Conservation (phyloP, 1,139 yeast species). For the Debaryomycetaceae sp. region DNA sequence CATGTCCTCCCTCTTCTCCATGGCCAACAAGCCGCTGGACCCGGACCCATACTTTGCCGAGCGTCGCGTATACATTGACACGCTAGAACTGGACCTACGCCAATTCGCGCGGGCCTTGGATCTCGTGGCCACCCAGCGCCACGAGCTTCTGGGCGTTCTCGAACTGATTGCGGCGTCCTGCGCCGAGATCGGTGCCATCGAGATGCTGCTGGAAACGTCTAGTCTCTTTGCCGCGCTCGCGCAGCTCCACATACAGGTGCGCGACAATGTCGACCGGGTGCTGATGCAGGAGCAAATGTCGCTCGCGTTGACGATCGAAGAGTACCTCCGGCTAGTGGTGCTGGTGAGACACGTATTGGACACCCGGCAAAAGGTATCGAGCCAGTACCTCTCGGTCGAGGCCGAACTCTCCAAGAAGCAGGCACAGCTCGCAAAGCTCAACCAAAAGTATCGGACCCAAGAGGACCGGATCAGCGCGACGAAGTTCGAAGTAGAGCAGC, state of each 20-base stretch:
- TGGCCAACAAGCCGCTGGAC: slow-evolving; percentile 55
- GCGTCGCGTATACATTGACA: slow-evolving; percentile 59
- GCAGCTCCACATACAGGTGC: slow-evolving; percentile 58
- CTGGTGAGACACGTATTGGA: slow-evolving; percentile 68
- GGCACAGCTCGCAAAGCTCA: slow-evolving; percentile 40
- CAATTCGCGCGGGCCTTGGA: slow-evolving; percentile 66
- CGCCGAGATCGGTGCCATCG: slow-evolving; percentile 66
- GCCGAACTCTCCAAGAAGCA: slow-evolving; percentile 37
- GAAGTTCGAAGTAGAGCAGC: slow-evolving; percentile 46
- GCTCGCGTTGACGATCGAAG: slow-evolving; percentile 79
- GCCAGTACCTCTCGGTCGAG: slow-evolving; percentile 40
- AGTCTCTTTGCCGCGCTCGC: slow-evolving; percentile 50
- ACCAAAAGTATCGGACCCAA: slow-evolving; percentile 46
- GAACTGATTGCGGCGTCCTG: slow-evolving; percentile 44
- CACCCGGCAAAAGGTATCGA: slow-evolving; percentile 62
- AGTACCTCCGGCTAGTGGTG: slow-evolving; percentile 67
- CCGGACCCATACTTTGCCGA: slow-evolving; percentile 70
- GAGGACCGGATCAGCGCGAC: slow-evolving; percentile 48
- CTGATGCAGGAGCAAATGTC: slow-evolving; percentile 82
- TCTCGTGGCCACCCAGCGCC: slow-evolving; percentile 61
- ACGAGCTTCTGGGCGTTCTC: slow-evolving; percentile 45
- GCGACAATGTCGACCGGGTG: slow-evolving; percentile 67
- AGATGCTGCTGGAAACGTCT: slow-evolving; percentile 59
- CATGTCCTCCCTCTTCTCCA: slow-evolving; percentile 52
- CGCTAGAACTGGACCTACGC: slow-evolving; percentile 62